Percentiles rank a stretch among this genome's conserved stretches.
Evolutionary conservation across 192 early-diverging fungal species (phyloP).

Genomic region (Dissophora globulifera): DNA sequence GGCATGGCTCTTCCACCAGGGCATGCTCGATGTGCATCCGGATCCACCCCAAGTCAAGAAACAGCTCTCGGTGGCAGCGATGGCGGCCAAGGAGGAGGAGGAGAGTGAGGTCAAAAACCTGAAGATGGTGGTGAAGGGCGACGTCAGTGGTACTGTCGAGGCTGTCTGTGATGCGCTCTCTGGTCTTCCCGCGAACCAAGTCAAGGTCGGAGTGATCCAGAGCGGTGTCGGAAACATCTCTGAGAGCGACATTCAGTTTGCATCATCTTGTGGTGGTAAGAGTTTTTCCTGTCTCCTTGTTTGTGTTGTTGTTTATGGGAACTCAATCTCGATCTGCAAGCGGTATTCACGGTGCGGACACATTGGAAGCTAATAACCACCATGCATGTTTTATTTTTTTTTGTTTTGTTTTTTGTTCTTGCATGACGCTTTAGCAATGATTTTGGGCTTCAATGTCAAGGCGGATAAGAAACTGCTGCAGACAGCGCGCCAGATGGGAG

Average conservation of each 20-base stretch:
- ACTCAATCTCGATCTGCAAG: too few relatives aligned
- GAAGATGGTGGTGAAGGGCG: slow-evolving; percentile 81
- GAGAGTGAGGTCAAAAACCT: slow-evolving; percentile 60
- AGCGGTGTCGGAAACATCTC: slow-evolving; percentile 87
- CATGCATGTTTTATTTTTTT: neutral
- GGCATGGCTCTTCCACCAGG: slow-evolving; percentile 74
- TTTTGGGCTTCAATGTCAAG: slow-evolving; percentile 93
- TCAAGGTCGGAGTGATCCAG: slow-evolving; percentile 75
- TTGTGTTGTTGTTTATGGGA: too few relatives aligned
- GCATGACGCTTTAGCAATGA: slow-evolving; percentile 59
- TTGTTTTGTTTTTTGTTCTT: neutral
- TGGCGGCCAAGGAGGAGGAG: slow-evolving; percentile 50
- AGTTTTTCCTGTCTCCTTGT: neutral
- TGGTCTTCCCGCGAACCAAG: slow-evolving; percentile 82
- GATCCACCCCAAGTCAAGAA: slow-evolving; percentile 50
- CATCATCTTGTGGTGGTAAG: slow-evolving; percentile 62
- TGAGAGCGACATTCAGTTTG: slow-evolving; percentile 87
- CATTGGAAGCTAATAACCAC: too few relatives aligned
- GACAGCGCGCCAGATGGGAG: slow-evolving; percentile 68
- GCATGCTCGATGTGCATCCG: slow-evolving; percentile 64
- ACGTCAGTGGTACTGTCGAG: slow-evolving; percentile 94
- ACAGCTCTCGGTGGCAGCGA: slow-evolving; percentile 33
- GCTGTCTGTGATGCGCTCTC: slow-evolving; percentile 82
- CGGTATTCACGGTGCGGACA: neutral
- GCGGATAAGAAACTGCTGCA: slow-evolving; percentile 76